Evolutionary conservation across 495 filamentous ascomycete genomes (phyloP), one percentile per base, ranked within the genome.

Genomic region (Cenococcum geophilum): DNA sequence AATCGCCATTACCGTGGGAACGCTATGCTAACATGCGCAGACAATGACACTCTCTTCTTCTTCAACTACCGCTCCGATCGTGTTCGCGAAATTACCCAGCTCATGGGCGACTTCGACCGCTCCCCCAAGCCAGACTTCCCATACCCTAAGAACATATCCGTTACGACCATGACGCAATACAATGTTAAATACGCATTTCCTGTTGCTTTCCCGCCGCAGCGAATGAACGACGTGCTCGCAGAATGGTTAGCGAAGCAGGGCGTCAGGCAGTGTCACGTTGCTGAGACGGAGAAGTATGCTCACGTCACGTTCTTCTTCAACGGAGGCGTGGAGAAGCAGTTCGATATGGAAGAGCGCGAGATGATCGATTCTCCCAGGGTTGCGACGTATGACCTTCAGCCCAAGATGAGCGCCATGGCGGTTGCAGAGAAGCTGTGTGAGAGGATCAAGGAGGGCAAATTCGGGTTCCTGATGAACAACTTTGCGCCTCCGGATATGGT

Each of bases 251-350:
- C 85, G 60, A 92, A 92, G 79, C 85, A 96, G 75, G 81, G 80
- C 40, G 76, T 95, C 56, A 83, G 90, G 78, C 93, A 98, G 76
- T 92, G 90, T 71, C 93, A 98, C 80, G 80, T 97, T 63, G 93
- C 93, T 51, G 93, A 98, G 81, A 98, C 93, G 20, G 93, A 98
- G 78, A 98, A 98, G 76, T 98, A 98, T 74, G 93, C 93, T 37
- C 93, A 98, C 80, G 93, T 98, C 57, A 97, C 91, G 60, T 97
- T 97, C 83, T 97, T 97, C 83, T 97, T 97, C 86, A 98, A 98
- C 78, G 93, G 93, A 54, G 95, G 93, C 70, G 87, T 96, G 45
- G 93, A 98, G 82, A 95, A 96, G 80, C 88, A 89, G 64, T 98
- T 96, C 79, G 85, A 88, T 18, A 85, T 88, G 42, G 93, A 98